These are phyloP conservation scores for Colletotrichum paranaense DNA, from an alignment of 2,329 filamentous ascomycete species.

Conservation along the genomic window DNA sequence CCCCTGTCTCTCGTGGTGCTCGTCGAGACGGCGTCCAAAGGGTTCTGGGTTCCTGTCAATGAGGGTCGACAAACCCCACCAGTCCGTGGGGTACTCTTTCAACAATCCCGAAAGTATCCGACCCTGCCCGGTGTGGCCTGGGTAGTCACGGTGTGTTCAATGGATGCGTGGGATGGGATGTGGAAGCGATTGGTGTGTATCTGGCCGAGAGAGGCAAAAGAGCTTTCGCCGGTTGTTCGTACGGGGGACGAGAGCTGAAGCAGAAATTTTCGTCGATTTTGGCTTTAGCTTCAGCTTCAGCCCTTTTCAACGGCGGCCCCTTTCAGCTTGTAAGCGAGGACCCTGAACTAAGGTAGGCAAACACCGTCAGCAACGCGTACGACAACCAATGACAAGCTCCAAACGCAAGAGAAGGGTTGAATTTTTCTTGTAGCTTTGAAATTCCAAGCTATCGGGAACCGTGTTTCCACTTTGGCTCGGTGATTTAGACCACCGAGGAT, in stretches of 20 bases:
- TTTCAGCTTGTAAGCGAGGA: constrained; percentile 5
- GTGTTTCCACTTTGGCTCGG: not conserved
- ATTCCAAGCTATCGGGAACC: not conserved
- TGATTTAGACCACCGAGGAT: not conserved
- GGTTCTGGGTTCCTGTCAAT: constrained; percentile 13
- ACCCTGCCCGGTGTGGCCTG: not conserved
- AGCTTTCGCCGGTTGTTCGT: not conserved
- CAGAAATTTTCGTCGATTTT: not conserved
- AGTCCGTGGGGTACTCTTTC: constrained; percentile 3
- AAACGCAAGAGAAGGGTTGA: not conserved
- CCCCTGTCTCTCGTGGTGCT: not conserved
- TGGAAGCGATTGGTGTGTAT: constrained; percentile 14
- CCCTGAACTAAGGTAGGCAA: not conserved
- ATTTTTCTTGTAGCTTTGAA: not conserved
- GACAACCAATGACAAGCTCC: constrained; percentile 1
- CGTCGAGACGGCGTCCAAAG: constrained; percentile 11
- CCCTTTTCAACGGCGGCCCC: no score
- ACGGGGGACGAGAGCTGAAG: not conserved
- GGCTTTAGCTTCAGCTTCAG: not conserved
- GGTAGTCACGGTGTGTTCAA: no score
- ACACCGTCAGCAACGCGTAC: not conserved
- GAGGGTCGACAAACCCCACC: constrained; percentile 7
- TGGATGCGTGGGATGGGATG: constrained; percentile 12
- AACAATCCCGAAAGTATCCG: constrained; percentile 31
- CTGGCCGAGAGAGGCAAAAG: not conserved